Evolutionary conservation across 371 early-diverging fungal genomes (phyloP), one percentile per base, ranked within the genome.

Genomic region (Chytridiales sp.): DNA sequence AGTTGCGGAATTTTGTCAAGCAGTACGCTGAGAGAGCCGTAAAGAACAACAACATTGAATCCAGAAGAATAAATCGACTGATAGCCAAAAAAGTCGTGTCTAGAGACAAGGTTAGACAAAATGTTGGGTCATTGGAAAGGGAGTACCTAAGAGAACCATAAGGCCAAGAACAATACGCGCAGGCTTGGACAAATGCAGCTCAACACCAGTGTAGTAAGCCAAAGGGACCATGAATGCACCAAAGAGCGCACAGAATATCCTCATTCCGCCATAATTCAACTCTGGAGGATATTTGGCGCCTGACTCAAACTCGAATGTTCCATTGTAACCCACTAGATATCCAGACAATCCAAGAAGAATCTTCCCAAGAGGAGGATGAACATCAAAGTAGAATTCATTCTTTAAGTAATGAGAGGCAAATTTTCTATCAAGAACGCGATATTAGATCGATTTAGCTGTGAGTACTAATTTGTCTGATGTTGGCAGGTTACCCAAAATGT

Each of bases 321-420:
- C 94, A 70, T 94, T 76, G 66, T 94, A 97, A 2, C 94, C 92
- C 32, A 88, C 90, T 15, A 99, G 53, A 35, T 85, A 74, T 48
- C 94, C 99, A 11, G 95, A 86, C n/a, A 98, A 73, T 1, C 93
- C 99, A 13, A 94, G 90, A 26, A 99, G 78, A 78, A 99, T 93
- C 76, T 99, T 99, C 47, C 99, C 99, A 31, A 99, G 83, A 1
- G 99, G 99, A 35, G 99, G 99, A 79, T 99, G 99, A 0, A 99
- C 99, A 76, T 99, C 99, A 72, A 95, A 97, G 73, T 98, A 87
- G 69, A 99, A 99, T 38, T 89, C 87, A 47, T 86, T 85, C 62
- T 94, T 91, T 57, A 98, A 75, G 73, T 98, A 98, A 70, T 95
- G 83, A 13, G 92, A 91, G 22, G 92, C 98, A 76, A 97, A 97